phyloP scores from a whole-genome alignment of 805 yeast genomes.

The Scheffersomyces coipomensis region DNA sequence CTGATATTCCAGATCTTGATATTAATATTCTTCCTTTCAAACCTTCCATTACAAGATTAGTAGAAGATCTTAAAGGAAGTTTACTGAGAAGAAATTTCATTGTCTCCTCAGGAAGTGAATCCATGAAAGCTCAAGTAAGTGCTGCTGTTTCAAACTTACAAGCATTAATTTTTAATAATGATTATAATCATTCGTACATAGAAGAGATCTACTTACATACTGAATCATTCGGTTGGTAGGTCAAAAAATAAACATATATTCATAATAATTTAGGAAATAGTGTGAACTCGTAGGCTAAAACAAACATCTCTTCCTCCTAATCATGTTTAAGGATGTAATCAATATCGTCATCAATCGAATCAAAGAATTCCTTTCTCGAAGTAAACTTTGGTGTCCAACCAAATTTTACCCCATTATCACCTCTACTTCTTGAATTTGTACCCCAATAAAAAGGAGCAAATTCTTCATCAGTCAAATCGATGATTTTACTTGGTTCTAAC shows the following conservation, averaged over 20 bases:
- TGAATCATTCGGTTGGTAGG: conserved; percentile 48
- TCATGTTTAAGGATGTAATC: conserved; percentile 14
- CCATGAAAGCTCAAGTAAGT: conserved; percentile 38
- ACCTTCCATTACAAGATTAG: conserved; percentile 16
- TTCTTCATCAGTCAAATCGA: conserved; percentile 8
- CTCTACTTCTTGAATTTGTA: conserved; percentile 24
- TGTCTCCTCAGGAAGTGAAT: conserved; percentile 46
- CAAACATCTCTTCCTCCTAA: not conserved
- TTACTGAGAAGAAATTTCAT: conserved; percentile 35
- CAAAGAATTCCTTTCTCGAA: conserved; percentile 13
- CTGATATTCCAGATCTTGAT: not conserved
- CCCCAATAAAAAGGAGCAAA: conserved; percentile 22
- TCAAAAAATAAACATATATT: not conserved
- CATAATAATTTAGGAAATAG: not conserved
- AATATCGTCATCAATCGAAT: conserved; percentile 15
- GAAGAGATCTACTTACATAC: conserved; percentile 51
- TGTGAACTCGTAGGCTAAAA: too few relatives aligned
- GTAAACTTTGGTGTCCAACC: conserved; percentile 26
- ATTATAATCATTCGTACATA: conserved; percentile 20
- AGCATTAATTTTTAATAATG: conserved; percentile 25
- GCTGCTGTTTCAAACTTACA: conserved; percentile 42
- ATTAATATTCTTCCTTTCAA: conserved; percentile 16
- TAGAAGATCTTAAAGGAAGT: conserved; percentile 11
- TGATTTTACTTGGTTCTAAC: conserved; percentile 13
- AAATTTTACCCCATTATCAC: conserved; percentile 20